Percentiles rank a stretch among this genome's conserved stretches.
Evolutionary conservation across 176 grass and related monocot genomes (phyloP).

Genomic region (Poa pratensis): DNA sequence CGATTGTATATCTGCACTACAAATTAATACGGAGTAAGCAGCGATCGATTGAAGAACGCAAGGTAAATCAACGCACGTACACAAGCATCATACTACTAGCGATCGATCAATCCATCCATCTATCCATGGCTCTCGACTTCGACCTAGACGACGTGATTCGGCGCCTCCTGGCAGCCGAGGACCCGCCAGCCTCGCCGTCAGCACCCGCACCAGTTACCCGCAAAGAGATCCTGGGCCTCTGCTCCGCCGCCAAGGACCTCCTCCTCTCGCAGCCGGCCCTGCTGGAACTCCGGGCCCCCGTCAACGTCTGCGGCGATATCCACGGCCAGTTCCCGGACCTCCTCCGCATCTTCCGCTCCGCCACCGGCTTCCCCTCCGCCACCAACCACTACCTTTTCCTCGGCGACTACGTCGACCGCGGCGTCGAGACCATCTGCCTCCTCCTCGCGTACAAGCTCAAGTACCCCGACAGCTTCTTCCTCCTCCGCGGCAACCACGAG

Average conservation of each 20-base stretch:
- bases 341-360: not conserved
- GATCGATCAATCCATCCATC: not conserved
- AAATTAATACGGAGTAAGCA: not conserved
- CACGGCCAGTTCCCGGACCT: not conserved
- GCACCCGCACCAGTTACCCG: not conserved
- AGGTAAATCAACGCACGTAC: too few species aligned
- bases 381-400: not conserved
- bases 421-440: not conserved
- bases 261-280: too few species aligned
- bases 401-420: not conserved
- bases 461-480: not conserved
- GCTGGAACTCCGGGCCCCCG: not conserved
- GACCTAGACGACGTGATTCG: not conserved
- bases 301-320: not conserved
- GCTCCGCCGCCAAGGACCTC: not conserved
- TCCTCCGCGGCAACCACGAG: not conserved
- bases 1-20: not conserved
- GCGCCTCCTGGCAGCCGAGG: not conserved
- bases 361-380: not conserved
- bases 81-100: not conserved
- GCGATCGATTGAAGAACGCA: too few species aligned
- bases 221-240: not conserved
- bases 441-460: not conserved
- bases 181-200: not conserved
- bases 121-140: not conserved